phyloP scores from a whole-genome alignment of 805 yeast genomes.

The Candida suzukii region DNA sequence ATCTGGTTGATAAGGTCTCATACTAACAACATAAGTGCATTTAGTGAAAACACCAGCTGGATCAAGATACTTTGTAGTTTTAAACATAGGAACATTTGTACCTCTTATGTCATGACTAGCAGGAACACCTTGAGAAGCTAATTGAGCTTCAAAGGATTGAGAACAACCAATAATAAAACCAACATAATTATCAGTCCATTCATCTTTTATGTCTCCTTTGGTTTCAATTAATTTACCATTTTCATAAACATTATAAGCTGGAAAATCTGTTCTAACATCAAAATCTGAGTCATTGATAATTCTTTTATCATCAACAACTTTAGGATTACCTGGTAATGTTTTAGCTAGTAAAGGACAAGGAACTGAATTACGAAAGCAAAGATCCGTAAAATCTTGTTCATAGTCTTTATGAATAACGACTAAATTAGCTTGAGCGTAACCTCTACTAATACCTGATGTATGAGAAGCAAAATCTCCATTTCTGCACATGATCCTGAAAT shows the following conservation, averaged over 20 bases:
- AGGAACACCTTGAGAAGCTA: slow-evolving; percentile 22
- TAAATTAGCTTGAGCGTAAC: slow-evolving; percentile 32
- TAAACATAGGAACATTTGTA: slow-evolving; percentile 21
- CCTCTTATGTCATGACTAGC: slow-evolving; percentile 19
- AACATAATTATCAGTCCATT: slow-evolving; percentile 29
- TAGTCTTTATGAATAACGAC: slow-evolving; percentile 26
- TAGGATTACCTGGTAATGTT: slow-evolving; percentile 16
- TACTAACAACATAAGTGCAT: slow-evolving; percentile 32
- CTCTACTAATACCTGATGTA: slow-evolving; percentile 12
- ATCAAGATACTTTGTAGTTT: slow-evolving; percentile 17
- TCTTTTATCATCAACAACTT: slow-evolving; percentile 10
- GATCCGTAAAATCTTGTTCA: slow-evolving; percentile 26
- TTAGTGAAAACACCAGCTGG: slow-evolving; percentile 26
- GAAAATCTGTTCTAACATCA: slow-evolving; percentile 28
- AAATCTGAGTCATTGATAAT: slow-evolving; percentile 12
- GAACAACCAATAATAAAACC: slow-evolving; percentile 38
- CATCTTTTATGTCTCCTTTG: slow-evolving; percentile 18
- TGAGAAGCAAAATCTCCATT: slow-evolving; percentile 1
- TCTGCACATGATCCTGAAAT: slow-evolving; percentile 1
- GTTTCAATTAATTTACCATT: slow-evolving; percentile 21
- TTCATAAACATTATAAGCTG: slow-evolving; percentile 27
- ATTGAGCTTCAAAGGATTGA: slow-evolving; percentile 31
- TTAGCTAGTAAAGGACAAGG: slow-evolving; percentile 29
- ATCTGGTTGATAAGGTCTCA: slow-evolving; percentile 29
- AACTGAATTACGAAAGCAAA: slow-evolving; percentile 31